phyloP scores from a whole-genome alignment of 2,329 filamentous ascomycete genomes.

The Cadophora gregata region DNA sequence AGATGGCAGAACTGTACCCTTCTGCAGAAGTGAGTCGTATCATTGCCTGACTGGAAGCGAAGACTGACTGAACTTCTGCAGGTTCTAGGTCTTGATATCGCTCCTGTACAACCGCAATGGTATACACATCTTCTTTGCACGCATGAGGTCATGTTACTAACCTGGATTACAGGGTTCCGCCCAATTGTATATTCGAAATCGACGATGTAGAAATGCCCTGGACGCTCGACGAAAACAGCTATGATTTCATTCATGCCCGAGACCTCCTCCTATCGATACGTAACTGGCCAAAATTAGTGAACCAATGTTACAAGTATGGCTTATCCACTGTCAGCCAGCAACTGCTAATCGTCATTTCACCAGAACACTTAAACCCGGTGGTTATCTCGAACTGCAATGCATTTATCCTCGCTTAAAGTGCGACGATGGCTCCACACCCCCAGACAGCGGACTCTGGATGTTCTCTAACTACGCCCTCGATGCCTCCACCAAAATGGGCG shows the following conservation, averaged over 20 bases:
- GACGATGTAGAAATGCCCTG: conserved; percentile 59
- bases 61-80: conserved; percentile 15
- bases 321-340: not conserved
- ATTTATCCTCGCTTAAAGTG: conserved; percentile 33
- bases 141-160: not conserved
- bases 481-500: conserved; percentile 45
- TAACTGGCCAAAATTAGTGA: conserved; percentile 32
- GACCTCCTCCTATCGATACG: conserved; percentile 31
- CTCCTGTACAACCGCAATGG: conserved; percentile 42
- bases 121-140: conserved; percentile 7
- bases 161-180: conserved; percentile 46
- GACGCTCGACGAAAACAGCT: conserved; percentile 50
- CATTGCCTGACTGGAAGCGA: not conserved
- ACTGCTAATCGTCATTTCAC: not conserved
- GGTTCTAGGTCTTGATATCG: conserved; percentile 43
- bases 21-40: conserved; percentile 38
- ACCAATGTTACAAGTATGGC: conserved; percentile 42
- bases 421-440: conserved; percentile 34
- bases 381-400: conserved; percentile 35
- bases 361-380: conserved; percentile 29
- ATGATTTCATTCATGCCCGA: conserved; percentile 55
- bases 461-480: conserved; percentile 51
- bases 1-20: conserved; percentile 41
- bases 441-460: conserved; percentile 29
- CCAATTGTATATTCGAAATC: conserved; percentile 58